phyloP scores from a whole-genome alignment of 225 moss, liverwort and hornwort genomes.

The Neckera pumila region DNA sequence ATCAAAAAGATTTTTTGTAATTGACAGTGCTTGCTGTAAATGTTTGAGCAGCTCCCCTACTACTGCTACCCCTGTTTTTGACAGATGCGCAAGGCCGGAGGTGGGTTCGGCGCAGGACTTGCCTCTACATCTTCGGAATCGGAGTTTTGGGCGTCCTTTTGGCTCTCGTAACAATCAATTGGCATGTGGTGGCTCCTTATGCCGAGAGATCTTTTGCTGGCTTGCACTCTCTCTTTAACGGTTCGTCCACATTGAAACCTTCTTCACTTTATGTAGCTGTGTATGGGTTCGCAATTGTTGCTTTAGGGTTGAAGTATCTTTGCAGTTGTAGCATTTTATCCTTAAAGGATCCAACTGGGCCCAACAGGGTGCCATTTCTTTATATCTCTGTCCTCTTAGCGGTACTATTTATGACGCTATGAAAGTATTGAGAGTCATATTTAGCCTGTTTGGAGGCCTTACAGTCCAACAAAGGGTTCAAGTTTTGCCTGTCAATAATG shows the following conservation, averaged over 20 bases:
- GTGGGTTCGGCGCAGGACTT: constrained; percentile 3
- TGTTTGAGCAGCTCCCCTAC: constrained; percentile 27
- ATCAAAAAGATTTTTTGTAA: background rate
- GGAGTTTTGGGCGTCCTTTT: background rate
- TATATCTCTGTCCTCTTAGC: too few species aligned
- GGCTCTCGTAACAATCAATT: constrained; percentile 14
- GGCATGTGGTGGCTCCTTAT: constrained; percentile 19
- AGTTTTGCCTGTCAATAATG: background rate
- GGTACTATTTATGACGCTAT: background rate
- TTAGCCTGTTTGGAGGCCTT: background rate
- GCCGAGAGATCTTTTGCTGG: background rate
- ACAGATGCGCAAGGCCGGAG: constrained; percentile 30
- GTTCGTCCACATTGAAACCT: background rate
- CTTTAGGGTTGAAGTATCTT: background rate
- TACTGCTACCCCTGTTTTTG: constrained; percentile 23
- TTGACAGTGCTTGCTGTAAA: background rate
- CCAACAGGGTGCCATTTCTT: background rate
- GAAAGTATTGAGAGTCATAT: background rate
- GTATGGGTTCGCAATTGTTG: background rate
- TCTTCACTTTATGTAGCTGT: background rate
- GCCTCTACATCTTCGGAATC: constrained; percentile 6
- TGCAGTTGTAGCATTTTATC: background rate
- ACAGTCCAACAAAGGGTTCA: background rate
- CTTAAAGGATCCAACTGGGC: background rate
- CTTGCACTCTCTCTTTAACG: constrained; percentile 1